A percentile compares a stretch with the other conserved stretches of the same genome.
Evolutionary conservation across 768 basidiomycete species (phyloP).

Genomic region (Leucosporidium creatinivorum): DNA sequence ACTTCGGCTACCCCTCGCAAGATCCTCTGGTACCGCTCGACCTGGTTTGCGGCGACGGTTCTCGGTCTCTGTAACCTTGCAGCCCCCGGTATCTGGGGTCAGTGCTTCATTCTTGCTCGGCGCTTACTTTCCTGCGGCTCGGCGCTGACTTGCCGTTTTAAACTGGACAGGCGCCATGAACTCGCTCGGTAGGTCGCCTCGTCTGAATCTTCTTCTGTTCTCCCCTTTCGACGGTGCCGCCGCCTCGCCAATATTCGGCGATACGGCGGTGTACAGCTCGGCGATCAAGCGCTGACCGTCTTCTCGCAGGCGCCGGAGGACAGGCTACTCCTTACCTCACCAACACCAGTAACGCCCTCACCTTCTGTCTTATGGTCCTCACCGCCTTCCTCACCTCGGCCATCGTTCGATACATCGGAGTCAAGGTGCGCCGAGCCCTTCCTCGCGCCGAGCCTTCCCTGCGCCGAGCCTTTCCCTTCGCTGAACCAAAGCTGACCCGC

Average conservation of each 20-base stretch:
- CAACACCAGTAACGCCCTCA: slow-evolving; percentile 14
- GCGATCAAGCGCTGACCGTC: background rate
- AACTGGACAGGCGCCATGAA: slow-evolving; percentile 19
- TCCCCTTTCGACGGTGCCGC: no score
- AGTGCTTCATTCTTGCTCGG: no score
- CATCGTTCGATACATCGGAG: slow-evolving; percentile 4
- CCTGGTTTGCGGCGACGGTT: slow-evolving; percentile 1
- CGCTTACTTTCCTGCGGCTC: no score
- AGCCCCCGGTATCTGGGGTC: slow-evolving; percentile 24
- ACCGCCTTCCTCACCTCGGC: slow-evolving; percentile 17
- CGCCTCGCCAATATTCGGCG: no score
- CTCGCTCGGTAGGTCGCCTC: slow-evolving; percentile 1
- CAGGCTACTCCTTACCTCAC: background rate
- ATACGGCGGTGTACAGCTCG: no score
- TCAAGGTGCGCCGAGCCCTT: background rate
- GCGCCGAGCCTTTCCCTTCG: no score
- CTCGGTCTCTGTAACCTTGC: slow-evolving; percentile 16
- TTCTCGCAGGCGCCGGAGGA: background rate
- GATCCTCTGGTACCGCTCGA: slow-evolving; percentile 8
- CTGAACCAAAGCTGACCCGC: no score
- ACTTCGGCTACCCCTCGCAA: background rate
- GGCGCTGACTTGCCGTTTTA: no score
- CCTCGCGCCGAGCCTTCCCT: no score
- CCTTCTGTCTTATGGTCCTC: slow-evolving; percentile 22
- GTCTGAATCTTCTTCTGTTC: background rate